A percentile compares a stretch with the other conserved stretches of the same genome.
phyloP scores from a whole-genome alignment of 768 basidiomycete genomes.

The Tricholoma sp. region DNA sequence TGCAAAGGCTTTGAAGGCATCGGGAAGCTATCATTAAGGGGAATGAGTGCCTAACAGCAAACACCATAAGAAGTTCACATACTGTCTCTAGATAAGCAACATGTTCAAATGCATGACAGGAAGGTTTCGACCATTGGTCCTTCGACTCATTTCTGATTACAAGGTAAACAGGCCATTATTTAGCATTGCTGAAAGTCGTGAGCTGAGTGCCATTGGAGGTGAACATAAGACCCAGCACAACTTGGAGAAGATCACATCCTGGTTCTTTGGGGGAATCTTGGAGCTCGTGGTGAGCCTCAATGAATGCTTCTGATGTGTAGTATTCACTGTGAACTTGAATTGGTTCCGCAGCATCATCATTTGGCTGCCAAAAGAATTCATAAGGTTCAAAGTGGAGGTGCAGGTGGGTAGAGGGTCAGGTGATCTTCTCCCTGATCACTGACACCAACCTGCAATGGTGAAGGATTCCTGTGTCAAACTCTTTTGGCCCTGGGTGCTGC shows the following conservation, averaged over 20 bases:
- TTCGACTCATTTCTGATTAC: conserved; percentile 30
- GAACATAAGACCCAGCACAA: conserved; percentile 19
- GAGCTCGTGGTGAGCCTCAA: conserved; percentile 6
- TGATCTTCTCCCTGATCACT: too few relatives aligned
- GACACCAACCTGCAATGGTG: too few relatives aligned
- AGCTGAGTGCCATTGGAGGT: conserved; percentile 26
- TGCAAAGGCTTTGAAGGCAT: neutral
- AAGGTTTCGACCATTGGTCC: conserved; percentile 20
- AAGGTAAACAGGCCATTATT: conserved; percentile 30
- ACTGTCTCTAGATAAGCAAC: conserved; percentile 23
- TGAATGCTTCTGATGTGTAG: conserved; percentile 13
- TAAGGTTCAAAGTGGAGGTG: too few relatives aligned
- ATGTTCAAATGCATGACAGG: conserved; percentile 16
- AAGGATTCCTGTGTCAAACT: too few relatives aligned
- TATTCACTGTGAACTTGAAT: conserved; percentile 12
- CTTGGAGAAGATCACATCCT: conserved; percentile 11
- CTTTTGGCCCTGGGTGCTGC: too few relatives aligned
- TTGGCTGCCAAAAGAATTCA: conserved; percentile 11
- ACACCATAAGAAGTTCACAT: conserved; percentile 3
- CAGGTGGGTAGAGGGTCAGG: too few relatives aligned
- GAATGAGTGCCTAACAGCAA: neutral
- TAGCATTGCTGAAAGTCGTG: conserved; percentile 20
- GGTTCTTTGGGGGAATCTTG: conserved; percentile 1
- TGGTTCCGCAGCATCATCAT: too few relatives aligned
- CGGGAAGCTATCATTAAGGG: neutral